Base-by-base conservation (phyloP, 106 monocot species). In the Allium fistulosum region DNA sequence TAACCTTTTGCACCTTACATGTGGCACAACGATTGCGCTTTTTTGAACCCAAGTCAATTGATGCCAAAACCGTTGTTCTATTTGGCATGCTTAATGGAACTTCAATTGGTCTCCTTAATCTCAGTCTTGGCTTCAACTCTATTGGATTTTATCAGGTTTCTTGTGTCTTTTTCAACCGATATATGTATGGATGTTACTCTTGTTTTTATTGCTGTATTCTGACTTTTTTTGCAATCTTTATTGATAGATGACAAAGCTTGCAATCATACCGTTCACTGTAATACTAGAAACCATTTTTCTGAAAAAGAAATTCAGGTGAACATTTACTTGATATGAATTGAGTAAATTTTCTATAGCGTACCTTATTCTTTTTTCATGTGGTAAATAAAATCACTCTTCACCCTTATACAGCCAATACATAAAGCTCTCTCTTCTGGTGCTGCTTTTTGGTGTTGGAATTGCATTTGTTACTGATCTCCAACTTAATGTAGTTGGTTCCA, bases 191-290 rank as follows among this genome's bases (percentile, higher is more conserved):
- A 37, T 37, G 5, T 37, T 37, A 37, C 4, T 37, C 37, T 37
- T 37, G 37, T 37, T 37, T 37, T 37, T 37, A 4, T 37, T 37
- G 37, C 2, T 37, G 37, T 37, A 37, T 37, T 22, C 26, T 52
- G 51, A 59, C 11, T 37, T 49, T 47, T n/a, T 18, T 48, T 70
- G 71, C 37, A 4, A 37, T 37, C 37, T 37, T 37, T 37, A 37
- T 22, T 22, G 22, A 22, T 77, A 92, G 87, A 93, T 93, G 93
- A 89, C 93, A 45, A 93, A 93, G 61, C 81, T 93, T 49, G 93
- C 93, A 1, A 86, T 93, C 61, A 93, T 93, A 71, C 93, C 93
- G 22, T 93, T 86, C 81, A 93, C 93, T 3, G 86, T 93, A 58
- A 62, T 93, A 37, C 49, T 93, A 71, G 93, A 93, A 55, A 93